These are phyloP conservation scores for Phytophthora crassamura DNA, from an alignment of 352 stramenopile genomes.

Conservation along the genomic window DNA sequence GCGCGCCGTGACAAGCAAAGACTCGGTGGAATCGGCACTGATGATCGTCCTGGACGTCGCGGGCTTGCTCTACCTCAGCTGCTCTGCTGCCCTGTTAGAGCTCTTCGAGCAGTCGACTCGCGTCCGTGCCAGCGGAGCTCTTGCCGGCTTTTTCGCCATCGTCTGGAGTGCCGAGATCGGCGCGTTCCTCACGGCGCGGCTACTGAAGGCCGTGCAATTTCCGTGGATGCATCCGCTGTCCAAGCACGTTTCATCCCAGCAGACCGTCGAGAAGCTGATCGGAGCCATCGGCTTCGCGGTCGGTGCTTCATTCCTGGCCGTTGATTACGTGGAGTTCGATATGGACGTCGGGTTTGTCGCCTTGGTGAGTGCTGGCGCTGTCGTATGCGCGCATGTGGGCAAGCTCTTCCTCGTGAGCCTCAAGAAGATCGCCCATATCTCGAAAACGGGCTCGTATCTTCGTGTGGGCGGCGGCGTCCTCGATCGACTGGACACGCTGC, in stretches of 20 bases:
- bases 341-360: constrained; percentile 42
- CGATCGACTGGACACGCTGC: constrained; percentile 63
- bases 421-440: constrained; percentile 66
- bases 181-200: constrained; percentile 50
- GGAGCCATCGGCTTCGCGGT: constrained; percentile 53
- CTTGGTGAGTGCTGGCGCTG: constrained; percentile 39
- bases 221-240: constrained; percentile 65
- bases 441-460: constrained; percentile 52
- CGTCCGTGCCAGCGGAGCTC: constrained; percentile 31
- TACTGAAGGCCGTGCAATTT: constrained; percentile 57
- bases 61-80: constrained; percentile 57
- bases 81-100: constrained; percentile 50
- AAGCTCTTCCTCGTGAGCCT: constrained; percentile 71
- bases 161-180: constrained; percentile 67
- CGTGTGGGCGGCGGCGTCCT: constrained; percentile 61
- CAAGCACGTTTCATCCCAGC: constrained; percentile 54
- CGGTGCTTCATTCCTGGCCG: constrained; percentile 34
- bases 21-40: constrained; percentile 65
- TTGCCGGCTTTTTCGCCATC: constrained; percentile 61
- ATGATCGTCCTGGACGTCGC: constrained; percentile 63
- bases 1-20: constrained; percentile 63
- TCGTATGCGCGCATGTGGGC: constrained; percentile 52
- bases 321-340: constrained; percentile 47
- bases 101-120: constrained; percentile 53
- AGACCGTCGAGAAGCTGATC: constrained; percentile 68